Evolutionary conservation across 2,329 filamentous ascomycete species (phyloP).

Genomic region (Cercospora berteroae): DNA sequence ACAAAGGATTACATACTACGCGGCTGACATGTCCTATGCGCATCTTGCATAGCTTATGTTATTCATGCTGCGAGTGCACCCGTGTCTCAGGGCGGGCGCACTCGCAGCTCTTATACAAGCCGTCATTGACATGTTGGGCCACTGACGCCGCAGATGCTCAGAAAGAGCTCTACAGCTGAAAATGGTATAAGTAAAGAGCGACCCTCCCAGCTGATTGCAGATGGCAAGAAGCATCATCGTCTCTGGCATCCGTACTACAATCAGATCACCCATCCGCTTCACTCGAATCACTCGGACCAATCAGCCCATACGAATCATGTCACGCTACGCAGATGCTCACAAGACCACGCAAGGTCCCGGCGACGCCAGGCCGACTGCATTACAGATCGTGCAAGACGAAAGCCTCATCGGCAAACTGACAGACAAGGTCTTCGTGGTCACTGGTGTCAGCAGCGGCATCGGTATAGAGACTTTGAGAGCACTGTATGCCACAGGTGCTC

Average conservation of each 20-base stretch:
- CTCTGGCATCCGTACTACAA: not conserved
- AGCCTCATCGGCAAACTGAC: slow-evolving; percentile 28
- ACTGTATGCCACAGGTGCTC: slow-evolving; percentile 46
- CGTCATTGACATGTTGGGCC: not conserved
- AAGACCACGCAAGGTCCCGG: slow-evolving; percentile 13
- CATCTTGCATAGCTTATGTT: not conserved
- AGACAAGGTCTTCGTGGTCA: slow-evolving; percentile 44
- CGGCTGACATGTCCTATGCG: not conserved
- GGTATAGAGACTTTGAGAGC: slow-evolving; percentile 47
- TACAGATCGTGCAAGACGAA: slow-evolving; percentile 27
- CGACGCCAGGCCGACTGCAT: slow-evolving; percentile 25
- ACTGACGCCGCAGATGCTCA: not conserved
- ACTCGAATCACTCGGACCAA: not conserved
- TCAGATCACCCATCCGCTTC: not conserved
- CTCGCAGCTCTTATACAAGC: not conserved
- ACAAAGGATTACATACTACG: not conserved
- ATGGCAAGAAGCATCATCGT: not conserved
- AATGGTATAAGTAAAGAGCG: not conserved
- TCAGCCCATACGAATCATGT: not conserved
- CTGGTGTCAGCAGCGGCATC: slow-evolving; percentile 44
- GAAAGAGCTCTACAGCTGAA: not conserved
- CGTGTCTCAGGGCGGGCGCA: too few relatives aligned
- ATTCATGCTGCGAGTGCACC: too few relatives aligned
- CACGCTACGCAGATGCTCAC: slow-evolving; percentile 16
- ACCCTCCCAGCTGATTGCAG: not conserved